A percentile compares a stretch with the other conserved stretches of the same genome.
Conservation (phyloP, 805 yeast genomes). For the Clavispora vitiphila region DNA sequence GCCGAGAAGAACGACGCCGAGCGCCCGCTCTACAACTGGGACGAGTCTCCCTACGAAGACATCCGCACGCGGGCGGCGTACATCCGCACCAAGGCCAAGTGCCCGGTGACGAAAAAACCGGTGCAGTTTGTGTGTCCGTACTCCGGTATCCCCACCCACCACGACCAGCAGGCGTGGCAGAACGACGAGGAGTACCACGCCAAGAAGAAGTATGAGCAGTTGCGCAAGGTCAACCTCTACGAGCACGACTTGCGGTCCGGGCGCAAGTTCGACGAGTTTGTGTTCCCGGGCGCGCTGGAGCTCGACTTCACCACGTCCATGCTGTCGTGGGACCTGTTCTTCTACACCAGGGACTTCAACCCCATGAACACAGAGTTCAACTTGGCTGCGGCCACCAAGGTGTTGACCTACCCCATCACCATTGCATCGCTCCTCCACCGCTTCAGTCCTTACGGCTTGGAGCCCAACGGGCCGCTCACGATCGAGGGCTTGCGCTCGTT, state of each 20-base stretch:
- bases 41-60: constrained; percentile 83
- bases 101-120: constrained; percentile 82
- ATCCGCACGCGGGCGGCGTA: constrained; percentile 87
- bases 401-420: constrained; percentile 89
- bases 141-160: constrained; percentile 97
- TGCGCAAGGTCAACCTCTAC: constrained; percentile 83
- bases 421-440: constrained; percentile 79
- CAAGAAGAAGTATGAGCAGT: constrained; percentile 59
- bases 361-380: constrained; percentile 98
- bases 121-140: constrained; percentile 85
- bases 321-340: constrained; percentile 85
- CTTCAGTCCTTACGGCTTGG: constrained; percentile 74
- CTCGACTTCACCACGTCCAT: constrained; percentile 72
- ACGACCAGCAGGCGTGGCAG: constrained; percentile 85
- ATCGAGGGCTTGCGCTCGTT: constrained; percentile 90
- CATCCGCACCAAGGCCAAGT: constrained; percentile 78
- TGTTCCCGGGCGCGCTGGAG: constrained; percentile 79
- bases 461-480: constrained; percentile 83
- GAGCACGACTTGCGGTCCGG: constrained; percentile 96
- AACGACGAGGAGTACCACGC: constrained; percentile 68
- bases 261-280: constrained; percentile 91
- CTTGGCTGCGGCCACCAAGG: constrained; percentile 90
- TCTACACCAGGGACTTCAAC: constrained; percentile 86
- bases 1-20: constrained; percentile 24
- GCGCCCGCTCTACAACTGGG: constrained; percentile 63